Evolutionary conservation across 2,329 filamentous ascomycete genomes (phyloP), one percentile per base, ranked within the genome.

Genomic region (Paecilomyces niveus): DNA sequence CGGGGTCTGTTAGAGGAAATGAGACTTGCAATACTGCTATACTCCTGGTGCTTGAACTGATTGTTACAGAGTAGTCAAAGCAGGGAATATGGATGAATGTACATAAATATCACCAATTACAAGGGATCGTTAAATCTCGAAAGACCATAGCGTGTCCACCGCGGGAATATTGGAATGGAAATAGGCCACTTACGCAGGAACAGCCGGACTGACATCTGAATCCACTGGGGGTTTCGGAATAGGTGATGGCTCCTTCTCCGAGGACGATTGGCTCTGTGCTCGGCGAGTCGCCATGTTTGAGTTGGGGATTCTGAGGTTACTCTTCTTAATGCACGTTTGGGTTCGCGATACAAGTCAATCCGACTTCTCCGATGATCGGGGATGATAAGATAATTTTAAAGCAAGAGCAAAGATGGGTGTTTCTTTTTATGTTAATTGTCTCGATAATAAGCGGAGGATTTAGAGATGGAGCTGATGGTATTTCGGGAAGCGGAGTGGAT

Each of bases 131-230:
- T 33, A 21, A 18, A 8, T 29, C 26, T 29, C 26, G 26, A 29
- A 29, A 29, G 26, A 29, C 5, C n/a, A 26, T 5, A 26, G 3
- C 24, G 24, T 26, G 24, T 26, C 24, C 3, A 26, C 3, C 3
- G 26, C 26, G 26, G 7, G 26, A 29, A 29, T 29, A 29, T 7
- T 29, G 26, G 7, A 29, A 29, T 29, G 26, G 26, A 29, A n/a
- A 29, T 29, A 4, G 7, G 26, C 2, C 15, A 79, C 87, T 74
- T 78, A 95, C 90, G 82, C 81, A 56, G 92, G 91, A 54, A 96
- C 91, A 22, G 90, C 91, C 21, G 91, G 90, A n/a, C 87, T 78
- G 63, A 89, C 92, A 76, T 87, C 85, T 58, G 89, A 92, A 67
- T 85, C 85, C 65, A 82, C 78, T 59, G 75, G 71, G 32, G 78